Conservation (phyloP, 106 monocot species). For the Dioscorea dumetorum region DNA sequence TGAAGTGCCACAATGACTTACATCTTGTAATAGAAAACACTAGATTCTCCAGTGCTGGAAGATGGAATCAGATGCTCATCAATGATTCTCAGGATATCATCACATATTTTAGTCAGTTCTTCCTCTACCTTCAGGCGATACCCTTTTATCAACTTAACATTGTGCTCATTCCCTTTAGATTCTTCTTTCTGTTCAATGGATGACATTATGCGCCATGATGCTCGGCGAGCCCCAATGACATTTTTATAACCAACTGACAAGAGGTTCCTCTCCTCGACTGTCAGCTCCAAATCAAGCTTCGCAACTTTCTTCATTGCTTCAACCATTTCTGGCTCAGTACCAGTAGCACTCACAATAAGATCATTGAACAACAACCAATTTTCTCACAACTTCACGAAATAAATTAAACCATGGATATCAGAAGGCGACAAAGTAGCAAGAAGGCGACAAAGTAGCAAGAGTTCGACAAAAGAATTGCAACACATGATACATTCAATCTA, state of each 20-base stretch:
- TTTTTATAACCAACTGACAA: conserved; percentile 34
- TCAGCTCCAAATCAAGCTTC: conserved; percentile 29
- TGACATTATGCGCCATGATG: conserved; percentile 42
- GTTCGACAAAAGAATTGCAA: too few species aligned
- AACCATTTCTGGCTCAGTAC: conserved; percentile 24
- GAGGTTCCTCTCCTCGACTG: conserved; percentile 35
- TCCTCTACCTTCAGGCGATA: conserved; percentile 32
- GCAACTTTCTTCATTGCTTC: conserved; percentile 36
- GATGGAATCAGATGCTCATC: conserved; percentile 34
- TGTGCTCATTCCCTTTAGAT: conserved; percentile 30
- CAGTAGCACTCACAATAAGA: too few species aligned
- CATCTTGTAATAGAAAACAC: conserved; percentile 42
- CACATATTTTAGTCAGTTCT: conserved; percentile 30
- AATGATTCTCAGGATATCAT: conserved; percentile 27
- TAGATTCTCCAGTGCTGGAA: conserved; percentile 18
- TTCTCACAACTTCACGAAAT: too few species aligned
- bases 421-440: too few species aligned
- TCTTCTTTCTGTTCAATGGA: conserved; percentile 42
- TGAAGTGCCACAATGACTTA: conserved; percentile 1
- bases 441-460: too few species aligned
- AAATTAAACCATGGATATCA: too few species aligned
- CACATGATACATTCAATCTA: too few species aligned
- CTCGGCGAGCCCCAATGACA: conserved; percentile 32
- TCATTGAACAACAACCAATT: too few species aligned
- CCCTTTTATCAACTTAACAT: conserved; percentile 24